Base-by-base conservation (phyloP, 768 basidiomycete genomes). In the Dioszegia crocea region DNA sequence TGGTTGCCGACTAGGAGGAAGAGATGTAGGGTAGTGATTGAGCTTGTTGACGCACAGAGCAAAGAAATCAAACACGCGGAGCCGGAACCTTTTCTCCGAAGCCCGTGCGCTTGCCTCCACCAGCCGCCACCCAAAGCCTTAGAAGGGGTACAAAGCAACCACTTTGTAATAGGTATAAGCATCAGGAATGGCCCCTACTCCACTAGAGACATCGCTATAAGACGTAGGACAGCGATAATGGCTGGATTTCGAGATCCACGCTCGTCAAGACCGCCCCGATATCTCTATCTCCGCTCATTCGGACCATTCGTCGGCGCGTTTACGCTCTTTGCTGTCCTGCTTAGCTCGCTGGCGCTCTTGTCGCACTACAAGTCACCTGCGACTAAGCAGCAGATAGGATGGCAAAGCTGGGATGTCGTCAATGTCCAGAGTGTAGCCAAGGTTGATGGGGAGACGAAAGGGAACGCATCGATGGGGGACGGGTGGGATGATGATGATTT, bases 351-450 rank as follows among this genome's bases (percentile, higher is more conserved):
- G 31, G 89, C 90, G 69, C 79, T 91, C 21, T 84, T 94, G 30
- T 87, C 90, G 68, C 88, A 89, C 72, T 88, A 88, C 47, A 38
- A 55, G 16, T 68, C 65, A 11, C 74, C 75, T 8, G 72, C 68
- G 1, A 39, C 31, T 14, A 73, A 81, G 14, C 88, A 90, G 68
- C 82, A 83, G 44, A 79, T 96, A 19, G 90, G 90, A 27, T 93
- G 91, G 91, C 91, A 93, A 68, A 82, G 87, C 6, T 94, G 89
- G 89, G 91, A 88, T 43, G 69, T 82, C 2, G 80, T 91, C 8
- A 57, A 52, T 17, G 52, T 56, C 60, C 60, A 44, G 38, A 65
- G 26, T 14, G 56, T 61, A 66, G 53, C 23, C 33, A 31, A 46
- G 53, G 30, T 14, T 39, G 60, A 4, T 46, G 47, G 2, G 85